phyloP scores from a whole-genome alignment of 192 early-diverging fungal genomes.

The Coemansia sp. region DNA sequence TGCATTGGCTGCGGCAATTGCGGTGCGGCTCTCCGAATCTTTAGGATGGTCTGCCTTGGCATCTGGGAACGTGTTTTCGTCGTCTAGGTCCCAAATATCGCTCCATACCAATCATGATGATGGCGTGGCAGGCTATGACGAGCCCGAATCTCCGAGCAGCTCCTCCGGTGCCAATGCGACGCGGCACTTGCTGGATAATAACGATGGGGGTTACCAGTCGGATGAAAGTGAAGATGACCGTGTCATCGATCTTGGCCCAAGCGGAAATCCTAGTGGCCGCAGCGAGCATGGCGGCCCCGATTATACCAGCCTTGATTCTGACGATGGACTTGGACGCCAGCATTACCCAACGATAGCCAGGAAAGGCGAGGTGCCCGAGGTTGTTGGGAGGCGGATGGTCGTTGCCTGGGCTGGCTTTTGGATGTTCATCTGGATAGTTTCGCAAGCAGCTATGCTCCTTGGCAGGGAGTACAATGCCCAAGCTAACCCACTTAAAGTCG shows the following conservation, averaged over 20 bases:
- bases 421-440: conserved; percentile 29
- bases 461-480: conserved; percentile 27
- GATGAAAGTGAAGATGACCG: conserved; percentile 12
- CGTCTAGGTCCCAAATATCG: conserved; percentile 46
- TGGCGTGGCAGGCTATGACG: not conserved
- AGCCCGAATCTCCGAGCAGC: not conserved
- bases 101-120: conserved; percentile 34
- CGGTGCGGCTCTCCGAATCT: not conserved
- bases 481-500: conserved; percentile 32
- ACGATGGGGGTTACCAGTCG: not conserved
- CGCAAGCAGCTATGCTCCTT: conserved; percentile 28
- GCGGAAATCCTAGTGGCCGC: not conserved
- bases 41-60: not conserved
- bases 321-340: conserved; percentile 27
- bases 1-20: not conserved
- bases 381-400: conserved; percentile 34
- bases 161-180: not conserved
- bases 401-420: conserved; percentile 31
- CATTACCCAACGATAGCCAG: not conserved
- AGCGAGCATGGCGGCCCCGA: not conserved
- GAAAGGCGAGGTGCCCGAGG: conserved; percentile 39
- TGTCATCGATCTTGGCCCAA: conserved; percentile 8
- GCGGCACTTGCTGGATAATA: not conserved
- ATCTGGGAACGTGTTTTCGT: not conserved
- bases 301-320: conserved; percentile 7